A percentile compares a stretch with the other conserved stretches of the same genome.
Evolutionary conservation across 768 basidiomycete species (phyloP).

Genomic region (Lactarius psammicola): DNA sequence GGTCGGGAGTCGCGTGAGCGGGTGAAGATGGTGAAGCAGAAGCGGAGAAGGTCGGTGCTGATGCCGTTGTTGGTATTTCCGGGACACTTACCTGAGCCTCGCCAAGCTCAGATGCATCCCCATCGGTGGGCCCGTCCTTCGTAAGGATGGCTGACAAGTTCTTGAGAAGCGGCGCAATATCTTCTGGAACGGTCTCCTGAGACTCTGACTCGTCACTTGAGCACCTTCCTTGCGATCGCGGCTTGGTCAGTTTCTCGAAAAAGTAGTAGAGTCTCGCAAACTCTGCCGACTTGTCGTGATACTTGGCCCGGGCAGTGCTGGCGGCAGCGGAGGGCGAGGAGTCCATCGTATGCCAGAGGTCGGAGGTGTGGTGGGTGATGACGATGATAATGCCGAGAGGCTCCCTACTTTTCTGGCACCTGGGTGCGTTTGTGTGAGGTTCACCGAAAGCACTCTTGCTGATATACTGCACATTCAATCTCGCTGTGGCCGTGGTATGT

Average conservation of each 20-base stretch:
- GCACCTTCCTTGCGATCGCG: conserved; percentile 12
- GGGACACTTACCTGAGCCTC: conserved; percentile 18
- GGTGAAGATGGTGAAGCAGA: neutral
- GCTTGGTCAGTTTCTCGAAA: conserved; percentile 28
- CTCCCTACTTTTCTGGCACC: conserved; percentile 6
- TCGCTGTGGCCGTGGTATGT: conserved; percentile 14
- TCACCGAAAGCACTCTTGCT: neutral
- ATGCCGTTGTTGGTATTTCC: conserved; percentile 19
- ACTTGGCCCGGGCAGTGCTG: neutral
- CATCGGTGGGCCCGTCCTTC: conserved; percentile 17
- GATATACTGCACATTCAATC: conserved; percentile 10
- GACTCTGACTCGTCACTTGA: conserved; percentile 4
- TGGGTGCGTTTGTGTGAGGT: neutral
- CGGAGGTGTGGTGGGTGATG: neutral
- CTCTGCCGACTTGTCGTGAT: conserved; percentile 24
- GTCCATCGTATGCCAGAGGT: conserved; percentile 10
- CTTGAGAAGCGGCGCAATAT: conserved; percentile 28
- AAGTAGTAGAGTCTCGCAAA: conserved; percentile 29
- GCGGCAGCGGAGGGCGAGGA: neutral
- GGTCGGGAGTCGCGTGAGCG: neutral
- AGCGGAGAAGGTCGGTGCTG: conserved; percentile 9
- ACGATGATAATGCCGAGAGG: neutral
- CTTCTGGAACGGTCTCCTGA: conserved; percentile 21
- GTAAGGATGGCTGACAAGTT: conserved; percentile 24
- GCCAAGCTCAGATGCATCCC: conserved; percentile 2